phyloP scores from a whole-genome alignment of 2,329 filamentous ascomycete species.

The Dothiorella sarmentorum region DNA sequence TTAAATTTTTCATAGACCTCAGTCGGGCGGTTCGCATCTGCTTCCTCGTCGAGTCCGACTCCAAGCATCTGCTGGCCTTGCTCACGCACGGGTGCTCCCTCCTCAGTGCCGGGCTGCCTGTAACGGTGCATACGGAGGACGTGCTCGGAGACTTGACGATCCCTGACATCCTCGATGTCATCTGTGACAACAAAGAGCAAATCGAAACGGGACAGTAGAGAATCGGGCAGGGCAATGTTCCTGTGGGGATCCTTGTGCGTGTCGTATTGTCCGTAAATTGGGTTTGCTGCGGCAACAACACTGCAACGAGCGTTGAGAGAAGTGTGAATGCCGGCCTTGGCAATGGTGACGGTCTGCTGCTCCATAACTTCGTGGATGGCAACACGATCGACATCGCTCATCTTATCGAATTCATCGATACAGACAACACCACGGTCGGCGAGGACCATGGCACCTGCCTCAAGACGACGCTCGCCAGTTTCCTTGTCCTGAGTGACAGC shows the following conservation, averaged over 20 bases:
- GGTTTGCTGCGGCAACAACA: constrained; percentile 93
- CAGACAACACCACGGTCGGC: constrained; percentile 95
- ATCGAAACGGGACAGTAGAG: constrained; percentile 96
- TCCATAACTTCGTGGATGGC: constrained; percentile 99
- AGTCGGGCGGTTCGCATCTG: constrained; percentile 71
- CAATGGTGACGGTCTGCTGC: constrained; percentile 98
- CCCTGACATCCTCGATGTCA: constrained; percentile 91
- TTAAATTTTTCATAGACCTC: constrained; percentile 97
- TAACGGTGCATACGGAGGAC: constrained; percentile 97
- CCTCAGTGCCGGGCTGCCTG: constrained; percentile 85
- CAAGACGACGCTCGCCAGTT: constrained; percentile 88
- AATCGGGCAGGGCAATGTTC: constrained; percentile 96
- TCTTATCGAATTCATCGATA: constrained; percentile 99
- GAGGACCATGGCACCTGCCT: constrained; percentile 98
- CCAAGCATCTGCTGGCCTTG: constrained; percentile 79
- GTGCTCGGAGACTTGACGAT: constrained; percentile 90
- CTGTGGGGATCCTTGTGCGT: constrained; percentile 98
- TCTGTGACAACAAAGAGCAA: constrained; percentile 96
- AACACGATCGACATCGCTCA: constrained; percentile 96
- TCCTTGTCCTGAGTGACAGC: constrained; percentile 97
- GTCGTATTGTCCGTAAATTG: constrained; percentile 97
- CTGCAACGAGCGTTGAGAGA: constrained; percentile 95
- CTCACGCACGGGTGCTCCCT: constrained; percentile 91
- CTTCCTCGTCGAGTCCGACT: constrained; percentile 76
- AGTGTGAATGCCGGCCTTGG: constrained; percentile 97